Evolutionary conservation across 768 basidiomycete species (phyloP).

Genomic region (Termitomyces sp.): DNA sequence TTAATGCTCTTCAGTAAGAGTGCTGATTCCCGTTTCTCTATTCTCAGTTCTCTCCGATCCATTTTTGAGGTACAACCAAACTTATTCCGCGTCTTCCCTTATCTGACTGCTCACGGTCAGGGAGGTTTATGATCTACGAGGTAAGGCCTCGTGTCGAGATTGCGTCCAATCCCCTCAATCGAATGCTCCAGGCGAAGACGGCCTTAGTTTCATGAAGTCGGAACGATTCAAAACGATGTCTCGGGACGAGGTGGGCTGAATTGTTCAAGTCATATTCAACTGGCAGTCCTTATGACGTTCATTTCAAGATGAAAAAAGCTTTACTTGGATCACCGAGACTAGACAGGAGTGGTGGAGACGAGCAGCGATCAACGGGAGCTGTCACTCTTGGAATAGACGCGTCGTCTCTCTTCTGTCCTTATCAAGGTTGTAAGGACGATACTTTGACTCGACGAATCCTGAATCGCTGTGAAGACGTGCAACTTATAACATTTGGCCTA

Average conservation of each 20-base stretch:
- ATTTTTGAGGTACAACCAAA: constrained; percentile 47
- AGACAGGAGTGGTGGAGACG: constrained; percentile 25
- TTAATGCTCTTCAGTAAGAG: not conserved
- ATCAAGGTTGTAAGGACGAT: constrained; percentile 25
- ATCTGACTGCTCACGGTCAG: constrained; percentile 27
- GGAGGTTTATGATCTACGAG: constrained; percentile 74
- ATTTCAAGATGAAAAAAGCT: constrained; percentile 40
- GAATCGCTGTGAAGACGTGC: constrained; percentile 33
- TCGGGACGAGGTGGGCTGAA: constrained; percentile 41
- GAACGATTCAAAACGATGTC: constrained; percentile 38
- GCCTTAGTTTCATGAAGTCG: constrained; percentile 42
- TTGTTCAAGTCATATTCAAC: no score
- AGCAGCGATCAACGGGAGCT: constrained; percentile 40
- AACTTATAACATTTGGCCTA: constrained; percentile 31
- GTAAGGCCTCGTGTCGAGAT: constrained; percentile 23
- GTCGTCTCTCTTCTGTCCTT: constrained; percentile 40
- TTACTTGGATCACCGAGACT: constrained; percentile 33
- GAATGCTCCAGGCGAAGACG: constrained; percentile 26
- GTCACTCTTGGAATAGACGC: constrained; percentile 46
- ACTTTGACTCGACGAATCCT: constrained; percentile 24
- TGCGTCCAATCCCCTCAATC: not conserved
- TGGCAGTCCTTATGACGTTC: not conserved
- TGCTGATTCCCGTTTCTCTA: not conserved
- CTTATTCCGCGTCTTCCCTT: constrained; percentile 15
- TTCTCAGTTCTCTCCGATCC: constrained; percentile 65